These are phyloP conservation scores for Syncephalis fuscata DNA, from an alignment of 371 early-diverging fungal genomes.

Conservation along the genomic window DNA sequence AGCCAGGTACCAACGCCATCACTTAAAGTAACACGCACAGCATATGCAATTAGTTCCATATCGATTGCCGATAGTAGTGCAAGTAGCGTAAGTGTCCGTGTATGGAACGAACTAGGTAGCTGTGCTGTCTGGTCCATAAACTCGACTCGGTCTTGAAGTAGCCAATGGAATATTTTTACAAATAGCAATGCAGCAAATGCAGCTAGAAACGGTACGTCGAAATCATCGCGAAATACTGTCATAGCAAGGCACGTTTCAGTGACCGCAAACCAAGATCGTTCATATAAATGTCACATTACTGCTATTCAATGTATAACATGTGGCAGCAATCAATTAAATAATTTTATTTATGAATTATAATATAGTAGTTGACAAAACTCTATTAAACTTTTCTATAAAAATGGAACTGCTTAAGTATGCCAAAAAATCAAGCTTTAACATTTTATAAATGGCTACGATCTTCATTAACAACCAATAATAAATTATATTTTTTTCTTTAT, in stretches of 20 bases:
- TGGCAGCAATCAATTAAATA: too few species aligned
- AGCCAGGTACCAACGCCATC: constrained; percentile 80
- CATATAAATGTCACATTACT: constrained; percentile 71
- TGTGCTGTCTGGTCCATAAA: constrained; percentile 78
- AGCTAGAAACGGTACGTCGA: constrained; percentile 67
- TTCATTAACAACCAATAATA: too few species aligned
- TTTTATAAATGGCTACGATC: too few species aligned
- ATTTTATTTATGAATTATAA: too few species aligned
- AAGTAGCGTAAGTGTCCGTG: constrained; percentile 48
- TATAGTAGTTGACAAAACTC: too few species aligned
- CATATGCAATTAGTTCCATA: constrained; percentile 40
- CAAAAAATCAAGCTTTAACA: too few species aligned
- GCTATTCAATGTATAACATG: too few species aligned
- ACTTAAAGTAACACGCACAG: constrained; percentile 34
- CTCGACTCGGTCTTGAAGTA: constrained; percentile 79
- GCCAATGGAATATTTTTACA: constrained; percentile 91
- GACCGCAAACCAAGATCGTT: constrained; percentile 89
- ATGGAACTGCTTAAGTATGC: too few species aligned
- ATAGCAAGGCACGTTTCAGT: constrained; percentile 91
- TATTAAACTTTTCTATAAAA: too few species aligned
- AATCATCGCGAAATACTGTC: constrained; percentile 91
- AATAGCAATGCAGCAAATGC: constrained; percentile 70
- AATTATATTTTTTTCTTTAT: too few species aligned
- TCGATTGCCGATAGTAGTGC: constrained; percentile 47
- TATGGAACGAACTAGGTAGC: constrained; percentile 38